phyloP scores from a whole-genome alignment of 345 rosid species.

The Streptanthus diversifolius region DNA sequence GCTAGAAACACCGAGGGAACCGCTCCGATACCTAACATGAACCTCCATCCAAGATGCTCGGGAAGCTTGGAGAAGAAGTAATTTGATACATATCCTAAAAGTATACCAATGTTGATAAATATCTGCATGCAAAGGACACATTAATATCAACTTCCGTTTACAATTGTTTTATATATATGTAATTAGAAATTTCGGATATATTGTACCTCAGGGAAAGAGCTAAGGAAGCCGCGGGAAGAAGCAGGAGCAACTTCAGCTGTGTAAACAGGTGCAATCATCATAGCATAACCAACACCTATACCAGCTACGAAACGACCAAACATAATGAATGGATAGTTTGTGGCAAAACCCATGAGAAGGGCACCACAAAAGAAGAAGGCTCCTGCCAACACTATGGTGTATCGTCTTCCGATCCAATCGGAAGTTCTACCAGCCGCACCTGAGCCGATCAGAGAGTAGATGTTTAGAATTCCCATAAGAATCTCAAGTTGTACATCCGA shows the following conservation, averaged over 20 bases:
- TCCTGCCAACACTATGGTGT: constrained; percentile 64
- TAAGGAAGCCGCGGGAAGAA: constrained; percentile 53
- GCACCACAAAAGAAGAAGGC: constrained; percentile 55
- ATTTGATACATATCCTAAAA: constrained; percentile 58
- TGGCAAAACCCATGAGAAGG: constrained; percentile 62
- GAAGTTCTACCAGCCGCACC: constrained; percentile 57
- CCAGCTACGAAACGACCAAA: constrained; percentile 67
- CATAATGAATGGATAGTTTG: constrained; percentile 50
- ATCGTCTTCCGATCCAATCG: constrained; percentile 64
- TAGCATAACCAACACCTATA: constrained; percentile 63
- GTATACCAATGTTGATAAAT: constrained; percentile 60
- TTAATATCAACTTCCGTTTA: background rate
- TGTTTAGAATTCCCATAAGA: constrained; percentile 55
- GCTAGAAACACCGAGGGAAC: constrained; percentile 48
- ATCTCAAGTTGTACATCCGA: constrained; percentile 46
- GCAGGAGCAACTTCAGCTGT: constrained; percentile 61
- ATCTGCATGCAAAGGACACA: constrained; percentile 21
- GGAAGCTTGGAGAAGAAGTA: constrained; percentile 55
- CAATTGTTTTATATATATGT: background rate
- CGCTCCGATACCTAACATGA: constrained; percentile 67
- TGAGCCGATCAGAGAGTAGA: constrained; percentile 59
- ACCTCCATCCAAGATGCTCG: constrained; percentile 47
- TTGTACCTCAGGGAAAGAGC: constrained; percentile 56
- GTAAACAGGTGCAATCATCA: constrained; percentile 66
- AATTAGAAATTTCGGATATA: background rate